Evolutionary conservation across 441 rosid genomes (phyloP), one percentile per base, ranked within the genome.

Genomic region (Isatis lusitanica): DNA sequence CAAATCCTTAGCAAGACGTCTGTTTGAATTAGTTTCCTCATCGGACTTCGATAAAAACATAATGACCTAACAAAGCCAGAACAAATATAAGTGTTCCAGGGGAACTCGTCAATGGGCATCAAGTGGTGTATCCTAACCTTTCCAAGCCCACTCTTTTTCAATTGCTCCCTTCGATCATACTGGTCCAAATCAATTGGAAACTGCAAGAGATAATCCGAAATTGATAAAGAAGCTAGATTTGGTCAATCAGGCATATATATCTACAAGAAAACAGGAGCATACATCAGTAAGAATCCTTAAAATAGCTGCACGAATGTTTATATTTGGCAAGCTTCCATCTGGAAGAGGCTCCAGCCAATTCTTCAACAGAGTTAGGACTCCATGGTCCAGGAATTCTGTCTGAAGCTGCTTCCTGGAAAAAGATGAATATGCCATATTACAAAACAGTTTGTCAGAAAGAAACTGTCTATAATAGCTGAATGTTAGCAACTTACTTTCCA

Each of bases 291-390:
- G 78, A 75, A 92, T 88, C 81, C 59, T 80, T 82, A 94, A 80
- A 78, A 94, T 81, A 63, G 97, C 96, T 26, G 94, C 97, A 42
- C 98, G 96, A 60, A 94, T 94, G 72, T 94, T 94, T 78, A 88
- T 90, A 80, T 88, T 92, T 9, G 99, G 98, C 74, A 94, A 85
- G 74, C 99, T 94, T 78, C 97, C 96, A 84, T 95, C 98, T 44
- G 99, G 99, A 79, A 92, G 98, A 21, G 98, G 99, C 76, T 95
- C 99, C 36, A 95, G 97, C 98, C 99, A 92, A 73, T 86, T 90
- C 88, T 91, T 95, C 74, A 91, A 70, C 52, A 95, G 82, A 58
- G 94, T 85, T 65, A 95, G 69, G 44, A 95, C 99, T 66, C 98
- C 98, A 74, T 95, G 98, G 82, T 95, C 99, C 68, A 95, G 78